These are phyloP conservation scores for Begonia loranthoides DNA, from an alignment of 306 rosid species.

Conservation along the genomic window DNA sequence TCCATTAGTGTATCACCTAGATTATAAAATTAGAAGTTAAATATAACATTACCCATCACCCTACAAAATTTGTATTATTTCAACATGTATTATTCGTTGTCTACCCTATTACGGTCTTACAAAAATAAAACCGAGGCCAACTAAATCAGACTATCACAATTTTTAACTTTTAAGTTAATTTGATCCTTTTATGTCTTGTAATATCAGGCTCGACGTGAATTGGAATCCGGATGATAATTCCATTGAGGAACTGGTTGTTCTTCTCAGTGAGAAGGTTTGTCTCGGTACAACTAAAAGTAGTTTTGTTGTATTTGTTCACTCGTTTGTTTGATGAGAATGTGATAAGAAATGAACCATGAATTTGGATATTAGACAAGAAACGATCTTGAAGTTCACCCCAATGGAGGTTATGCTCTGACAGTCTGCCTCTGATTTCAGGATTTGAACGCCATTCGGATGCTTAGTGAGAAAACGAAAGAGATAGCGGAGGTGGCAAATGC, in stretches of 20 bases:
- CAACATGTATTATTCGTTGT: no score
- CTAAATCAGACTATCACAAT: background rate
- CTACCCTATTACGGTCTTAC: constrained; percentile 9
- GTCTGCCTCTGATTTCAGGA: constrained; percentile 10
- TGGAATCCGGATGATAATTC: constrained; percentile 25
- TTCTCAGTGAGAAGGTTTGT: constrained; percentile 22
- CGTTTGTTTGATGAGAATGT: background rate
- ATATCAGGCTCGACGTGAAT: constrained; percentile 23
- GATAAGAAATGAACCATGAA: background rate
- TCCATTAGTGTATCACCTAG: no score
- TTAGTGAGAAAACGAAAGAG: constrained; percentile 27
- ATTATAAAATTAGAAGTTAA: no score
- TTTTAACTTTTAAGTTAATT: background rate
- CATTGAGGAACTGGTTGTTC: constrained; percentile 22
- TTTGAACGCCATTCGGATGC: constrained; percentile 19
- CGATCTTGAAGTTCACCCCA: background rate
- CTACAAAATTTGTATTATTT: no score
- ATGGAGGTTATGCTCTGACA: background rate
- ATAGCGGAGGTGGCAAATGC: constrained; percentile 20
- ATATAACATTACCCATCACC: no score
- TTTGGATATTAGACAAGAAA: background rate
- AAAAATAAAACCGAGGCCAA: no score
- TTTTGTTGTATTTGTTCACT: no score
- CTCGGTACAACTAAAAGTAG: background rate
- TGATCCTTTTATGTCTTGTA: background rate